Base-by-base conservation (phyloP, 495 filamentous ascomycete species). In the Parathielavia appendiculata region DNA sequence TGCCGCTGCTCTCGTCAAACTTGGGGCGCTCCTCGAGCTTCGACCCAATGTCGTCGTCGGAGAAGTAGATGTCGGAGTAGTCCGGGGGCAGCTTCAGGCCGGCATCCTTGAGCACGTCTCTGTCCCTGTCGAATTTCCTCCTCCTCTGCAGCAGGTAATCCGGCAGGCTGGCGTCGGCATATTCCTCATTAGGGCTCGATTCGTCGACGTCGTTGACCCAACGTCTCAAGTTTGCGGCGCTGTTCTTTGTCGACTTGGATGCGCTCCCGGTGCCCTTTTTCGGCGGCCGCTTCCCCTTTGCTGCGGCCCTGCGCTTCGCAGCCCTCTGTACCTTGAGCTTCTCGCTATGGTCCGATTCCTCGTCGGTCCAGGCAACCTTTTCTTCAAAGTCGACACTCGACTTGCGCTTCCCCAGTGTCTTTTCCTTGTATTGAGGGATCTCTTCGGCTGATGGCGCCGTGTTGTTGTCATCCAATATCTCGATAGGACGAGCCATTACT, bases 41-140 rank as follows among this genome's bases (percentile, higher is more conserved):
- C 39, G 77, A 78, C 5, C 88, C 69, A 14, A 78, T 73, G 43
- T 93, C 90, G 64, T 95, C 86, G 59, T 96, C 91, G 1, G 90
- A 95, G 62, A 96, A 96, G 11, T 91, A 83, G 41, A 98, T 73
- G 47, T 88, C 86, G 22, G 88, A 83, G 65, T 89, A 97, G 51
- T 79, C 78, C 0, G 93, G 93, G 0, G 93, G 90, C 2, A 97
- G 65, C 58, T 81, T 86, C 47, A 97, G 69, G 1, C 88, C 91
- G 1, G 80, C 81, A 43, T 86, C 81, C 44, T 81, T 80, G 36
- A 92, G 71, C 6, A 73, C 75, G 41, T 86, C 79, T 22, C 72
- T 72, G 13, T 78, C 74, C 38, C 76, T 67, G 38, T 89, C 82
- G 48, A 90, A 85, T 12, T 78, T 74, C 16, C 70, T 78, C 11